Conservation (phyloP, 2,329 filamentous ascomycete species). For the Trichoderma aggressivum region DNA sequence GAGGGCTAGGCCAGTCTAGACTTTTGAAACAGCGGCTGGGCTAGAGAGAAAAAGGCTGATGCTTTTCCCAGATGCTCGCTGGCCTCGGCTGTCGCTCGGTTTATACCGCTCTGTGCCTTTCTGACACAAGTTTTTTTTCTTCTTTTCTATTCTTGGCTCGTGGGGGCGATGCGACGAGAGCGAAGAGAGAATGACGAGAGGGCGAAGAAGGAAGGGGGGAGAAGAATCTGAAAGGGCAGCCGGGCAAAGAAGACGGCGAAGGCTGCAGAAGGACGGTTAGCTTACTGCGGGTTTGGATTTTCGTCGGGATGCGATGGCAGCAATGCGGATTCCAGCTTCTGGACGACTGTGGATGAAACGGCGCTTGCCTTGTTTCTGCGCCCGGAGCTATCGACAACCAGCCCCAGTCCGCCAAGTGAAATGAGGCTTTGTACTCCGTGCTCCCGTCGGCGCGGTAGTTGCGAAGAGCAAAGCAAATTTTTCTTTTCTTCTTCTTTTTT, state of each 20-base stretch:
- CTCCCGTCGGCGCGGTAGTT: neutral
- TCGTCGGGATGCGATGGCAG: neutral
- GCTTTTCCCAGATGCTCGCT: neutral
- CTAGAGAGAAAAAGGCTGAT: neutral
- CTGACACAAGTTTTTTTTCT: neutral
- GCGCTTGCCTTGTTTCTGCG: constrained; percentile 13
- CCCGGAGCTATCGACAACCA: neutral
- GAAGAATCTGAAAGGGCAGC: neutral
- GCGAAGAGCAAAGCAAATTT: neutral
- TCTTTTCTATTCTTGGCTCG: neutral
- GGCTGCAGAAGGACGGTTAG: neutral
- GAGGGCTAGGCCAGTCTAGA: constrained; percentile 18
- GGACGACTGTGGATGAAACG: constrained; percentile 1
- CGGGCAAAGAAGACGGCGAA: neutral
- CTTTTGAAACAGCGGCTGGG: constrained; percentile 1
- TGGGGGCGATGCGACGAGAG: neutral
- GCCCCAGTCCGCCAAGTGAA: neutral
- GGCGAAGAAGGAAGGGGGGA: neutral
- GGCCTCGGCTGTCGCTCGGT: constrained; percentile 14
- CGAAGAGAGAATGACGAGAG: neutral
- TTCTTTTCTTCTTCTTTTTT: neutral
- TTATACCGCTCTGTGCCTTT: neutral
- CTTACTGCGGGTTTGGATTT: neutral
- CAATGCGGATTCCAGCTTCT: neutral
- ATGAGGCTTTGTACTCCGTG: constrained; percentile 1